Base-by-base conservation (phyloP, 2,329 filamentous ascomycete species). In the Fusarium sp. region DNA sequence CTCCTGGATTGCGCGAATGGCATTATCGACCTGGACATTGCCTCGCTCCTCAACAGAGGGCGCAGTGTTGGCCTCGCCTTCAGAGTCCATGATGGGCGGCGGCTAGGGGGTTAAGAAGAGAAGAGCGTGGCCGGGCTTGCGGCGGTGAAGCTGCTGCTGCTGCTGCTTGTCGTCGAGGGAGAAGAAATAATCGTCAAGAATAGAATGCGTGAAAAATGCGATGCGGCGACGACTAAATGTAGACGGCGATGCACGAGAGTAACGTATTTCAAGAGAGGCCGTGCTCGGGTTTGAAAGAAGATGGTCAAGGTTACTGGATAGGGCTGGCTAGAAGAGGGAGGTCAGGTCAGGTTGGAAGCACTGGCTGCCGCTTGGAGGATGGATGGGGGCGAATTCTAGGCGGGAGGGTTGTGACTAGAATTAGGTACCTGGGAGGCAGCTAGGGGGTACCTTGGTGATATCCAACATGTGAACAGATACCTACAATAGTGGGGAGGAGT, bases 1-100 rank as follows among this genome's bases (percentile, higher is more conserved):
- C 73, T 97, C 88, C 77, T 89, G 88, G 74, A 99, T 93, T 60
- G 95, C 95, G 77, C 91, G 92, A 74, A 94, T 90, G 71, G 92
- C 91, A 86, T 92, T 94, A 81, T 97, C 92, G 75, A 97, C 85
- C 77, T 91, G 88, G 72, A 79, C 76, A 72, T 77, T 83, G 76
- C 81, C 83, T 73, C 78, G 79, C 44, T 82, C 79, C 46, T 81
- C 80, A 67, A 65, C 68, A 48, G 75, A 57, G 49, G 69, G 63
- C 45, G 65, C 49, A 53, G 69, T 62, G 63, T 66, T 69, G 62
- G 74, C 71, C 69, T 78, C 76, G 70, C 71, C 78, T 68, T 80
- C 81, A 68, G 79, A 69, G 69, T 86, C 83, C 83, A 61, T 77
- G 76, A 53, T 54, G 54, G 67, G 63, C 58, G 60, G 65, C 54